These are phyloP conservation scores for Globisporangium heterothallicum DNA, from an alignment of 352 stramenopile genomes.

Conservation along the genomic window DNA sequence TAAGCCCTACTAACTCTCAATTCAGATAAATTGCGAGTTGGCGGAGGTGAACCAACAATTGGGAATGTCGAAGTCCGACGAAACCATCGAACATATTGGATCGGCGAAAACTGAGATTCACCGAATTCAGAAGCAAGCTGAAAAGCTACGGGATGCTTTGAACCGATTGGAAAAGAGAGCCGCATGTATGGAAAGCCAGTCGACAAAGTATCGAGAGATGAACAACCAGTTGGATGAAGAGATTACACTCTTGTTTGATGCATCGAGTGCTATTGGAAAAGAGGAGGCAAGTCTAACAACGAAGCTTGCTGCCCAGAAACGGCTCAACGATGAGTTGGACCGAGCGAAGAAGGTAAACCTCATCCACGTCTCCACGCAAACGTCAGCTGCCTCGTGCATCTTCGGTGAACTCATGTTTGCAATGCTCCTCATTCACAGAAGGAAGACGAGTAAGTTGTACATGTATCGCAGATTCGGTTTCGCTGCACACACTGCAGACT, in stretches of 20 bases:
- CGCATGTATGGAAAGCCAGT: neutral
- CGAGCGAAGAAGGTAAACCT: constrained; percentile 5
- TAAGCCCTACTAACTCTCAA: too few relatives aligned
- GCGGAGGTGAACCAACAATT: neutral
- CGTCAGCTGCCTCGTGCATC: neutral
- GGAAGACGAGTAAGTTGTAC: too few relatives aligned
- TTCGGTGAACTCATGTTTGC: neutral
- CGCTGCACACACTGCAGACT: too few relatives aligned
- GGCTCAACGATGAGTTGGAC: constrained; percentile 3
- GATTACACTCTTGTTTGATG: neutral
- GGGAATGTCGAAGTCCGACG: neutral
- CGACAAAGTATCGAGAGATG: neutral
- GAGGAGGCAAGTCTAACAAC: constrained; percentile 3
- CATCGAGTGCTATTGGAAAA: neutral
- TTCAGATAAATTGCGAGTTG: neutral
- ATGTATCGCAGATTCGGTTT: neutral
- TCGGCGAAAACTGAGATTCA: constrained; percentile 1
- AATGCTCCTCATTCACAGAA: too few relatives aligned
- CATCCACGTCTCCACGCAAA: neutral
- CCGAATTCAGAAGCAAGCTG: neutral
- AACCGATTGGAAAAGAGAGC: neutral
- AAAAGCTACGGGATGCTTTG: neutral
- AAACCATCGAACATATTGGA: neutral
- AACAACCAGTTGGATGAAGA: constrained; percentile 2
- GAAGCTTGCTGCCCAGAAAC: constrained; percentile 6